These are phyloP conservation scores for Starmerella khaoyaiensis DNA, from an alignment of 805 yeast genomes.

Conservation along the genomic window DNA sequence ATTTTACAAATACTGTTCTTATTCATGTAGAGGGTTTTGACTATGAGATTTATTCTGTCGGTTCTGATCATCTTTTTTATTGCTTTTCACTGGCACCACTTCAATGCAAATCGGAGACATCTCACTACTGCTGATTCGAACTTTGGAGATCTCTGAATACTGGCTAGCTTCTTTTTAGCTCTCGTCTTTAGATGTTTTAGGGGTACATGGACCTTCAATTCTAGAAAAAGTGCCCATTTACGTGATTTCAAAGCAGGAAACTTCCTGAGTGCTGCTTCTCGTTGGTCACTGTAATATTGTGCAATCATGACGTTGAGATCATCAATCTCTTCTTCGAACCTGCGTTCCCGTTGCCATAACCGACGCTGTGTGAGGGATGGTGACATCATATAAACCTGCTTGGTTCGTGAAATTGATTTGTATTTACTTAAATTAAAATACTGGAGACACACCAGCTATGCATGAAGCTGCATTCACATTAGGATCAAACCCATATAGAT, in stretches of 20 bases:
- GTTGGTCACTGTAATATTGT: conserved; percentile 8
- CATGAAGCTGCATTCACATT: too few relatives aligned
- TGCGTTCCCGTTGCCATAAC: conserved; percentile 19
- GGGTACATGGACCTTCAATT: conserved; percentile 5
- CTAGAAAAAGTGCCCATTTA: background rate
- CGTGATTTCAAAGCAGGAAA: background rate
- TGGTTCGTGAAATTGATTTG: too few relatives aligned
- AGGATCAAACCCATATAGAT: too few relatives aligned
- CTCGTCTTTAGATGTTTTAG: background rate
- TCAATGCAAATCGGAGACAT: background rate
- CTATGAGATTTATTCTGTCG: background rate
- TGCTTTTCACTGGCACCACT: background rate
- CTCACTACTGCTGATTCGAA: background rate
- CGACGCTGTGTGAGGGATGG: conserved; percentile 19
- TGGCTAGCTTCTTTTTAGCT: background rate
- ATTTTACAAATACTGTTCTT: background rate
- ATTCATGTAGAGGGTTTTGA: background rate
- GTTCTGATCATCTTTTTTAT: background rate
- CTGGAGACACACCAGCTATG: too few relatives aligned
- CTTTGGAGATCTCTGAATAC: conserved; percentile 4
- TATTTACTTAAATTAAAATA: too few relatives aligned
- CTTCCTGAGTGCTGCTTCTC: conserved; percentile 4
- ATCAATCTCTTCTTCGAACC: conserved; percentile 15
- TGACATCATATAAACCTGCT: too few relatives aligned
- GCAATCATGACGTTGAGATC: conserved; percentile 17